Percentiles rank a stretch among this genome's conserved stretches.
Conservation (phyloP, 805 yeast species). For the Pichia nanzhaoensis region DNA sequence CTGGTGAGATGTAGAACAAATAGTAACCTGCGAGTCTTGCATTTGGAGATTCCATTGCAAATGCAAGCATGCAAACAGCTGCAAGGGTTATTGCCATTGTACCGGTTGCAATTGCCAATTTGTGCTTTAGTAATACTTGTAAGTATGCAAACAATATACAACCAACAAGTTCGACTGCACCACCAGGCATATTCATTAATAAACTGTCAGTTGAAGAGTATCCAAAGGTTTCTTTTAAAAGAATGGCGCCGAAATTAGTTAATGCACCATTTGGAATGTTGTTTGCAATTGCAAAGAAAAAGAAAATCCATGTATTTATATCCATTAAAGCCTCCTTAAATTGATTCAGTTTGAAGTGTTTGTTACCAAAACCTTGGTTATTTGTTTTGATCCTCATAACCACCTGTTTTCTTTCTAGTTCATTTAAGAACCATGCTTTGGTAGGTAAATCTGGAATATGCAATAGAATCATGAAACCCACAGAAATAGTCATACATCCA, state of each 20-base stretch:
- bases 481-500: constrained; percentile 29
- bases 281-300: constrained; percentile 21
- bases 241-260: constrained; percentile 41
- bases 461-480: constrained; percentile 27
- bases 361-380: constrained; percentile 31
- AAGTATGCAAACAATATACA: constrained; percentile 28
- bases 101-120: constrained; percentile 19
- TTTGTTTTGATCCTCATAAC: constrained; percentile 29
- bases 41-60: constrained; percentile 13
- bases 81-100: constrained; percentile 13
- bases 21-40: constrained; percentile 28
- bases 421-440: constrained; percentile 30
- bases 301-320: constrained; percentile 38
- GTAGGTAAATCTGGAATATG: constrained; percentile 31
- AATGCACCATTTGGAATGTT: constrained; percentile 33
- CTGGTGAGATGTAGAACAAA: constrained; percentile 20
- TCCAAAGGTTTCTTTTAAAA: constrained; percentile 28
- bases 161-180: constrained; percentile 29
- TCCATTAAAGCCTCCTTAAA: constrained; percentile 24
- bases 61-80: constrained; percentile 18
- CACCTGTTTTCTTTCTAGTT: constrained; percentile 32
- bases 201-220: constrained; percentile 23
- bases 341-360: constrained; percentile 25
- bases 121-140: constrained; percentile 21
- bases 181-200: constrained; percentile 24